These are phyloP conservation scores for Aspergillus arachidicola DNA, from an alignment of 2,329 filamentous ascomycete species.

Conservation along the genomic window DNA sequence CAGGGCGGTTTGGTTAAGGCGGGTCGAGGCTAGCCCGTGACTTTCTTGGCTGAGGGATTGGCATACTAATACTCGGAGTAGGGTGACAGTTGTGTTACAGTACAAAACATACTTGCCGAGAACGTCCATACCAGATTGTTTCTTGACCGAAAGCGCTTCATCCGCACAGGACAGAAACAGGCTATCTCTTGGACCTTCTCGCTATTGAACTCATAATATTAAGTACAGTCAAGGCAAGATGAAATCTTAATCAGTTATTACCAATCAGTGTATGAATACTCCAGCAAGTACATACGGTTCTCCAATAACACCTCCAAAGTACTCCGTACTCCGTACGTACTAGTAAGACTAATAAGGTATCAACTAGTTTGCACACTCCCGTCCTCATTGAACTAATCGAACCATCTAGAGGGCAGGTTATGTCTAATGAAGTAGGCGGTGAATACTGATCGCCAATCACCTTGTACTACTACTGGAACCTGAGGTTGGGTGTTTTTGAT, in stretches of 20 bases:
- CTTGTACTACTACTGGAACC: too few relatives aligned
- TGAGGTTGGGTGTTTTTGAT: neutral
- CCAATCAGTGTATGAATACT: neutral
- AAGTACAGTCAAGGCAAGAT: neutral
- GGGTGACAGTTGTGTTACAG: neutral
- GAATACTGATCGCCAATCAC: too few relatives aligned
- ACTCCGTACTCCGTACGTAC: neutral
- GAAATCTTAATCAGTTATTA: neutral
- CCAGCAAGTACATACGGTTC: neutral
- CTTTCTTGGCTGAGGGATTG: neutral
- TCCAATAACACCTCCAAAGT: neutral
- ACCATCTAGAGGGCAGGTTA: neutral
- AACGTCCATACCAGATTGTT: neutral
- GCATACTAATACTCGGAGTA: neutral
- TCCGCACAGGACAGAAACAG: neutral
- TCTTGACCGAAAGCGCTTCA: neutral
- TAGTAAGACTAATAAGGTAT: neutral
- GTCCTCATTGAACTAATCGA: neutral
- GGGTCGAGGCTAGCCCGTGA: conserved; percentile 7
- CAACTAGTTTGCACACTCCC: neutral
- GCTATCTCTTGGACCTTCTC: neutral
- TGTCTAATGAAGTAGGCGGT: neutral
- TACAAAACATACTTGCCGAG: neutral
- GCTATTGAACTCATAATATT: neutral
- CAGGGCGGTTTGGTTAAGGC: conserved; percentile 6